phyloP scores from a whole-genome alignment of 208 protist genomes.

The Leishmania major region DNA sequence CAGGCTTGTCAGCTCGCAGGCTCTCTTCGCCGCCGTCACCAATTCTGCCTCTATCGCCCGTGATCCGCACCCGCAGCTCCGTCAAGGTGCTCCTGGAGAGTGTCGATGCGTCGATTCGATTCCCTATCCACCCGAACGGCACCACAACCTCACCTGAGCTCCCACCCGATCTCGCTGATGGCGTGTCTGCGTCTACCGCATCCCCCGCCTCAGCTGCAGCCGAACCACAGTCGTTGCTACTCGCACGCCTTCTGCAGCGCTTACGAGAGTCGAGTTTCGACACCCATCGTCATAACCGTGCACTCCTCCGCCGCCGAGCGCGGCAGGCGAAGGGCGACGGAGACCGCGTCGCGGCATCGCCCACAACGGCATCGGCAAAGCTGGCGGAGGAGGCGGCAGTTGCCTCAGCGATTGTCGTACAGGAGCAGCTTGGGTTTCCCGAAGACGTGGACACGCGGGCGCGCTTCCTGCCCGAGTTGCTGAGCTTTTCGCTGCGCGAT shows the following conservation, averaged over 20 bases:
- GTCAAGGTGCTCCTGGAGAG: constrained; percentile 36
- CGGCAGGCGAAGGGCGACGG: background rate
- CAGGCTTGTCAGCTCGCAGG: background rate
- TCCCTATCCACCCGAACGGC: constrained; percentile 9
- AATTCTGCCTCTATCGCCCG: background rate
- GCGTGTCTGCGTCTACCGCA: background rate
- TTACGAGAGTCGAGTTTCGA: constrained; percentile 33
- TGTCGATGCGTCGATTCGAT: constrained; percentile 32
- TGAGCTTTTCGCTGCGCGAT: constrained; percentile 32
- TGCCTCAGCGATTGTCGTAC: background rate
- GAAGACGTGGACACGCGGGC: constrained; percentile 18
- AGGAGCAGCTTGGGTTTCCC: constrained; percentile 32
- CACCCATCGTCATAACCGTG: constrained; percentile 9
- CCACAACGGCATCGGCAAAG: background rate
- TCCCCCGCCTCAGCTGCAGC: background rate
- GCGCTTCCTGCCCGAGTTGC: constrained; percentile 36
- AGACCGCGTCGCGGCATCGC: background rate
- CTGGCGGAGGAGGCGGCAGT: background rate
- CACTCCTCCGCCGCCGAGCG: constrained; percentile 8
- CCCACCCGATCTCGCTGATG: background rate
- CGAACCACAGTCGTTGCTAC: constrained; percentile 10
- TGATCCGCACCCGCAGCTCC: constrained; percentile 5
- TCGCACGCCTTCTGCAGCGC: constrained; percentile 29
- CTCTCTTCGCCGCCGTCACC: constrained; percentile 1
- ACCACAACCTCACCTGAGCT: background rate